Conservation (phyloP, 2,329 filamentous ascomycete species). For the Calonectria ilicicola region DNA sequence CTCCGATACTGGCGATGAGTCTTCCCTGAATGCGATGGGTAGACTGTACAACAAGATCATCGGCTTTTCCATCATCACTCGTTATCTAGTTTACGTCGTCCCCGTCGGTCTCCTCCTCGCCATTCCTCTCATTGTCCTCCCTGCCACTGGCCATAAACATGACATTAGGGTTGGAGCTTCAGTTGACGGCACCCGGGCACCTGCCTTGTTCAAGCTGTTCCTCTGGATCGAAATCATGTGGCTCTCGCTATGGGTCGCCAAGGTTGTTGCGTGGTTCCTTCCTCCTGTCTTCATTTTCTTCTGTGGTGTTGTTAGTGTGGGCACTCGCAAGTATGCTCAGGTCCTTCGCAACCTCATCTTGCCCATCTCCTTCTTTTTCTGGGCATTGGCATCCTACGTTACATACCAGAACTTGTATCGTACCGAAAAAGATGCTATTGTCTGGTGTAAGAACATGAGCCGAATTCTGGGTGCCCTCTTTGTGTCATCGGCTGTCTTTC, state of each 20-base stretch:
- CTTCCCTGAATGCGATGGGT: slow-evolving; percentile 74
- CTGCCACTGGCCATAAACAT: slow-evolving; percentile 51
- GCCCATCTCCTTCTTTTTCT: slow-evolving; percentile 76
- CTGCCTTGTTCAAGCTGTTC: slow-evolving; percentile 71
- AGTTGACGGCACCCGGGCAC: slow-evolving; percentile 33
- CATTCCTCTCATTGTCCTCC: slow-evolving; percentile 69
- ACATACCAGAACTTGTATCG: slow-evolving; percentile 70
- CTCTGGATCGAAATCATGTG: slow-evolving; percentile 78
- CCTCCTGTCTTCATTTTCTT: slow-evolving; percentile 76
- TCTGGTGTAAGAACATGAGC: slow-evolving; percentile 70
- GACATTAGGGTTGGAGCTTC: slow-evolving; percentile 29
- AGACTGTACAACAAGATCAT: slow-evolving; percentile 74
- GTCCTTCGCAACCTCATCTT: slow-evolving; percentile 74
- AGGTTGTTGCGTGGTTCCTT: slow-evolving; percentile 71
- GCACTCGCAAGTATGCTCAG: slow-evolving; percentile 77
- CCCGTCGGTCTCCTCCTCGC: slow-evolving; percentile 73
- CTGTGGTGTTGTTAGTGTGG: slow-evolving; percentile 75
- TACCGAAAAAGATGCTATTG: slow-evolving; percentile 48
- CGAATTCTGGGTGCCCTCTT: slow-evolving; percentile 76
- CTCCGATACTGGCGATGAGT: slow-evolving; percentile 64
- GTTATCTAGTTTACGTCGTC: slow-evolving; percentile 76
- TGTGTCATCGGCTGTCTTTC: slow-evolving; percentile 76
- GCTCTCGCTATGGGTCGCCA: slow-evolving; percentile 75
- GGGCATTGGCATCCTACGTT: slow-evolving; percentile 72
- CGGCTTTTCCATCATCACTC: slow-evolving; percentile 71